Evolutionary conservation across 495 filamentous ascomycete species (phyloP).

Genomic region (Chlorociboria aeruginascens): DNA sequence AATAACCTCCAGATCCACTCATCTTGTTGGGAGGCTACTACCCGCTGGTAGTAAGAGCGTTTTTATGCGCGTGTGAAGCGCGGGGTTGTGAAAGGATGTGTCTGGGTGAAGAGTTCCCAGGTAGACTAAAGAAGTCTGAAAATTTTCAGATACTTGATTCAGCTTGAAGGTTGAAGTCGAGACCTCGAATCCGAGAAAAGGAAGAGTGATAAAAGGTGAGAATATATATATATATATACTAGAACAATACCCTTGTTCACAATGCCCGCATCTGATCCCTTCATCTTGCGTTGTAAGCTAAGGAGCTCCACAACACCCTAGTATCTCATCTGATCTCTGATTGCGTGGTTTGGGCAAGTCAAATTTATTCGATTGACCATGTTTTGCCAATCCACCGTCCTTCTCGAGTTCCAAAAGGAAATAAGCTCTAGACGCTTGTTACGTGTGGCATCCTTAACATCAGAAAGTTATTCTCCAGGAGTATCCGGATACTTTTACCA

Average conservation of each 20-base stretch:
- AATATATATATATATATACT: conserved; percentile 12
- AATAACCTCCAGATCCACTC: conserved; percentile 46
- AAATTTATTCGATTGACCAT: too few species aligned
- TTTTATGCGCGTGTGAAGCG: conserved; percentile 13
- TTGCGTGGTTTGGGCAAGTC: too few species aligned
- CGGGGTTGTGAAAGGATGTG: not conserved
- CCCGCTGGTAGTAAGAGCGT: conserved; percentile 24
- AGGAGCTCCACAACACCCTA: too few species aligned
- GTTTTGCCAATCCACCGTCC: too few species aligned
- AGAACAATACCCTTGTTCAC: not conserved
- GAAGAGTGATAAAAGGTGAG: conserved; percentile 14
- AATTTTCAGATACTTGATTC: not conserved
- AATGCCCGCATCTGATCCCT: too few species aligned
- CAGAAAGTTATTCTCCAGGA: too few species aligned
- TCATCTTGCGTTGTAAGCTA: too few species aligned
- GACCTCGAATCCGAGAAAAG: conserved; percentile 15
- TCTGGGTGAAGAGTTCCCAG: not conserved
- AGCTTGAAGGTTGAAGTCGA: not conserved
- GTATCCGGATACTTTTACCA: too few species aligned
- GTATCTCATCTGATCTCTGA: too few species aligned
- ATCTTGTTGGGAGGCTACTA: conserved; percentile 27
- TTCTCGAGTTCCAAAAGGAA: too few species aligned
- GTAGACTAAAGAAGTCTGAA: not conserved
- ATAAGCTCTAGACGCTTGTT: too few species aligned
- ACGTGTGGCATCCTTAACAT: too few species aligned